Percentiles rank a stretch among this genome's conserved stretches.
These are phyloP conservation scores for Lipomyces orientalis DNA, from an alignment of 805 yeast species.

Conservation along the genomic window DNA sequence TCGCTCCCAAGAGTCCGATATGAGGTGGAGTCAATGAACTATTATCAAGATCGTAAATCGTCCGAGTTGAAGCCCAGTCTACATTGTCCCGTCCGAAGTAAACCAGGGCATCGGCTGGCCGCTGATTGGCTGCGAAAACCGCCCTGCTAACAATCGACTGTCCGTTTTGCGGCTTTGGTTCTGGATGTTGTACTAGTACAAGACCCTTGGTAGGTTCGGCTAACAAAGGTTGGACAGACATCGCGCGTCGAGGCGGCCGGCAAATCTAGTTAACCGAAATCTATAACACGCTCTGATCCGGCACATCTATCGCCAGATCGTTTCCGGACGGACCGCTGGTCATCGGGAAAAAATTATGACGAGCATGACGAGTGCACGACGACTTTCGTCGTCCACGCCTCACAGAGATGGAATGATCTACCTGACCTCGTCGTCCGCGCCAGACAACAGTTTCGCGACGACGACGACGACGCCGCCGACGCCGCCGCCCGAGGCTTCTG, in stretches of 20 bases:
- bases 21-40: slow-evolving; percentile 6
- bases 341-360: background rate
- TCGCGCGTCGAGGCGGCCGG: no score
- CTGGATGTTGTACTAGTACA: no score
- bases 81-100: no score
- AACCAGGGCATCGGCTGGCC: background rate
- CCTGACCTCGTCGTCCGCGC: background rate
- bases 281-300: background rate
- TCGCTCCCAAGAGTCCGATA: background rate
- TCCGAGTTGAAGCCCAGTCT: no score
- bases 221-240: no score
- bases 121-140: background rate
- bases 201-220: no score
- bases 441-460: slow-evolving; percentile 1
- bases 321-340: background rate
- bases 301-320: background rate
- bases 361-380: background rate
- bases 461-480: slow-evolving; percentile 5
- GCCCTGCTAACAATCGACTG: background rate
- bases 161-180: no score
- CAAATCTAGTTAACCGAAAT: no score
- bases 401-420: background rate
- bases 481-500: background rate
- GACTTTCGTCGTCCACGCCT: background rate
- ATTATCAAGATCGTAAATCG: no score